These are phyloP conservation scores for Acanthamoeba royreba DNA, from an alignment of 208 protist genomes.

Conservation along the genomic window DNA sequence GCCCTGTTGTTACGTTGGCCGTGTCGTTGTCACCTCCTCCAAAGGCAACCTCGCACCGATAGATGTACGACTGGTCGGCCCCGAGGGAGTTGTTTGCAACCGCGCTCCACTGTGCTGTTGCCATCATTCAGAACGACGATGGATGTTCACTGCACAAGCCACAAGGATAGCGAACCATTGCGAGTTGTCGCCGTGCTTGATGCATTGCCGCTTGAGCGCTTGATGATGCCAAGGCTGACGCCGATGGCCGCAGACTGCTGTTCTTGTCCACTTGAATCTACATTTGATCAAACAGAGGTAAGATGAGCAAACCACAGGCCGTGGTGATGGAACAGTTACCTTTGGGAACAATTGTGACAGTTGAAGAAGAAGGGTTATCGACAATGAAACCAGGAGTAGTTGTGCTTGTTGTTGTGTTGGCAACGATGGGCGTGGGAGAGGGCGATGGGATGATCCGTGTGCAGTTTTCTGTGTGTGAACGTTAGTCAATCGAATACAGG, in stretches of 20 bases:
- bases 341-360: neutral
- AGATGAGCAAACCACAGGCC: neutral
- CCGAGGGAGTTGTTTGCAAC: neutral
- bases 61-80: neutral
- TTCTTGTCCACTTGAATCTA: neutral
- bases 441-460: neutral
- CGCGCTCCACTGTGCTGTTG: neutral
- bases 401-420: neutral
- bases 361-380: neutral
- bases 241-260: neutral
- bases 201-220: neutral
- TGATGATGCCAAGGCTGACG: neutral
- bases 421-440: neutral
- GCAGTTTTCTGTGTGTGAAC: too few relatives aligned
- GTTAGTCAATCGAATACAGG: too few relatives aligned
- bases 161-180: too few relatives aligned
- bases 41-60: neutral
- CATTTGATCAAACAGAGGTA: neutral
- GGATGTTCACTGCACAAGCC: neutral
- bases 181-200: neutral
- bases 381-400: neutral
- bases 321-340: too few relatives aligned
- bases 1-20: neutral
- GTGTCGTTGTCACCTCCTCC: neutral
- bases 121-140: too few relatives aligned